Percentiles rank a stretch among this genome's conserved stretches.
phyloP scores from a whole-genome alignment of 257 asterid species.

The Solanum corneliomulleri region DNA sequence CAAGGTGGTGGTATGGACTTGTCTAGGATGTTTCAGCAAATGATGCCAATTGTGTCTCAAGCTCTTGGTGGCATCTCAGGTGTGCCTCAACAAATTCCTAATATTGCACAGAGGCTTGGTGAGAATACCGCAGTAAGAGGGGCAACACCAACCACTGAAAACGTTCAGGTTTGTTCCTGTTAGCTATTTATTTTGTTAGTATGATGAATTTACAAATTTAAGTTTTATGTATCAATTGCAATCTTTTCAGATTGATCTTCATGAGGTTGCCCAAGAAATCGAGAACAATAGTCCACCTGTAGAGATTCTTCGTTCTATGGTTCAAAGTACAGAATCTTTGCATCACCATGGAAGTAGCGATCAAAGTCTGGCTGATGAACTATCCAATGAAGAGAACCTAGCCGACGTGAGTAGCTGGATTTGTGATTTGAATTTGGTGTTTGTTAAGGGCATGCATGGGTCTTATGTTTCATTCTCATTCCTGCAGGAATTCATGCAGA shows the following conservation, averaged over 20 bases:
- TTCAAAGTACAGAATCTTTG: constrained; percentile 23
- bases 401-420: constrained; percentile 22
- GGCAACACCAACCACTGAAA: constrained; percentile 6
- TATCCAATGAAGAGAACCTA: constrained; percentile 34
- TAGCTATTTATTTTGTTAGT: neutral
- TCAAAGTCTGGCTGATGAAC: constrained; percentile 22
- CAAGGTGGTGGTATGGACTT: constrained; percentile 64
- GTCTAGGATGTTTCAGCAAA: constrained; percentile 87
- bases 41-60: constrained; percentile 94
- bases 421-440: neutral
- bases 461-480: neutral
- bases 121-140: constrained; percentile 24
- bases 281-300: constrained; percentile 25
- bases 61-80: constrained; percentile 67
- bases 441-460: neutral
- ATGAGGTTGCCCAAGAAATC: constrained; percentile 30
- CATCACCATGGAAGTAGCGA: constrained; percentile 9
- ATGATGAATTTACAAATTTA: neutral
- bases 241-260: constrained; percentile 25
- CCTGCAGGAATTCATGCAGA: constrained; percentile 50
- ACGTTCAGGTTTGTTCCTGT: constrained; percentile 44
- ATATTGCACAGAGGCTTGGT: constrained; percentile 10
- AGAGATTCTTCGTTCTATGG: constrained; percentile 35
- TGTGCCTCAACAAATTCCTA: constrained; percentile 17
- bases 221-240: neutral